Conservation (phyloP, 176 grass and related monocot genomes). For the Guadua angustifolia region DNA sequence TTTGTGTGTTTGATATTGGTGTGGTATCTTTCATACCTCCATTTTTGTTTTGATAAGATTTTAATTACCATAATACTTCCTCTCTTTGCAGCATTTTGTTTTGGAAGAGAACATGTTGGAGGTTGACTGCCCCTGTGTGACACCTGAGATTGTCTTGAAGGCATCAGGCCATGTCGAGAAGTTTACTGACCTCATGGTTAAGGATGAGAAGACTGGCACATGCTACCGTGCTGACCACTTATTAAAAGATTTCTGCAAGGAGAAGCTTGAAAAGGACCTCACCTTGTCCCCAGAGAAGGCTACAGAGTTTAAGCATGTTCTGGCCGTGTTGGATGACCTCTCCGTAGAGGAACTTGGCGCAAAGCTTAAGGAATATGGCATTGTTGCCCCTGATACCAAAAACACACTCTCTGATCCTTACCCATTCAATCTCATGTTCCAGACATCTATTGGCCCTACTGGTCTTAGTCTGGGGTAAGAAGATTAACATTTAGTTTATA, state of each 20-base stretch:
- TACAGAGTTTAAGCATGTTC: slow-evolving; percentile 59
- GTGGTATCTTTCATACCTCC: background rate
- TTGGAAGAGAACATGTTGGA: slow-evolving; percentile 88
- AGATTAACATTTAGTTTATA: slow-evolving; percentile 12
- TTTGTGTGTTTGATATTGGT: background rate
- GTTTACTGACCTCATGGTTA: slow-evolving; percentile 91
- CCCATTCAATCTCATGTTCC: slow-evolving; percentile 92
- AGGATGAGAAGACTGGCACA: slow-evolving; percentile 82
- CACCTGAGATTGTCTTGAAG: slow-evolving; percentile 71
- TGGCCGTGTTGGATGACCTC: slow-evolving; percentile 71
- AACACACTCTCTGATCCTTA: slow-evolving; percentile 78
- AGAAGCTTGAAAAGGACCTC: slow-evolving; percentile 82
- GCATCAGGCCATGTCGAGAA: slow-evolving; percentile 89
- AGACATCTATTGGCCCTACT: slow-evolving; percentile 85
- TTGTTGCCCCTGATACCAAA: slow-evolving; percentile 73
- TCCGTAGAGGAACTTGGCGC: slow-evolving; percentile 65
- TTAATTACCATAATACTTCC: background rate
- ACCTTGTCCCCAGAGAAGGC: slow-evolving; percentile 61
- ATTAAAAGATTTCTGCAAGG: slow-evolving; percentile 83
- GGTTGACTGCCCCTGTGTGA: slow-evolving; percentile 86
- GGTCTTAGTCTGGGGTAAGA: slow-evolving; percentile 73
- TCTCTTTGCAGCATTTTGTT: slow-evolving; percentile 71
- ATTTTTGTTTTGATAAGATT: background rate
- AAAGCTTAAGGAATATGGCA: slow-evolving; percentile 77
- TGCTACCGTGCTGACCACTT: slow-evolving; percentile 85